These are phyloP conservation scores for Leccinellum luteum DNA, from an alignment of 768 basidiomycete genomes.

Conservation along the genomic window DNA sequence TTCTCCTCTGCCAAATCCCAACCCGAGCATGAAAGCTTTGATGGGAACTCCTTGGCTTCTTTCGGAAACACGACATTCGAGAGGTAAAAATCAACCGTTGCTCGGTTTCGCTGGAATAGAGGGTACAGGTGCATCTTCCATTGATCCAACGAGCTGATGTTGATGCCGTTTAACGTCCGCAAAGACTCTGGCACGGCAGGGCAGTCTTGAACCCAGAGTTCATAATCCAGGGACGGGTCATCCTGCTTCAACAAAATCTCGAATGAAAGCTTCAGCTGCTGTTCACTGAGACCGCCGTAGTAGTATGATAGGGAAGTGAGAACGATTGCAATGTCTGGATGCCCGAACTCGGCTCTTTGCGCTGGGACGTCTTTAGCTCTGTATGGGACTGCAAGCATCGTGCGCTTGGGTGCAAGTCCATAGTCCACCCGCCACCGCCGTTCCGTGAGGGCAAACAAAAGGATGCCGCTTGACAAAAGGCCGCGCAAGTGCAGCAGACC, in stretches of 20 bases:
- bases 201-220: background rate
- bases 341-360: slow-evolving; percentile 32
- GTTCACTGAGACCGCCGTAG: slow-evolving; percentile 12
- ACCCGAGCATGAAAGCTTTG: slow-evolving; percentile 26
- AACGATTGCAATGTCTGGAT: slow-evolving; percentile 32
- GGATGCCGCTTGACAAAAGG: slow-evolving; percentile 24
- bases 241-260: slow-evolving; percentile 1
- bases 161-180: background rate
- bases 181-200: background rate
- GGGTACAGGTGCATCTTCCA: slow-evolving; percentile 3
- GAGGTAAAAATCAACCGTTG: slow-evolving; percentile 13
- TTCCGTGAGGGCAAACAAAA: slow-evolving; percentile 25
- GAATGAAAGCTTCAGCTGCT: slow-evolving; percentile 1
- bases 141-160: slow-evolving; percentile 6
- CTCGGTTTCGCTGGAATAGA: background rate
- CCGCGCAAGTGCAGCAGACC: slow-evolving; percentile 25
- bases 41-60: slow-evolving; percentile 30
- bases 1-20: slow-evolving; percentile 37
- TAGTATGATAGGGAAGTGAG: slow-evolving; percentile 35
- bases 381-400: slow-evolving; percentile 33
- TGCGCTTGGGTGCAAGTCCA: slow-evolving; percentile 19
- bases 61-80: slow-evolving; percentile 34
- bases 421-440: slow-evolving; percentile 35
- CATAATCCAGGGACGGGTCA: slow-evolving; percentile 2
- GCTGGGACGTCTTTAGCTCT: slow-evolving; percentile 35